Base-by-base conservation (phyloP, 176 grass and related monocot genomes). In the Aegilops tauschii region DNA sequence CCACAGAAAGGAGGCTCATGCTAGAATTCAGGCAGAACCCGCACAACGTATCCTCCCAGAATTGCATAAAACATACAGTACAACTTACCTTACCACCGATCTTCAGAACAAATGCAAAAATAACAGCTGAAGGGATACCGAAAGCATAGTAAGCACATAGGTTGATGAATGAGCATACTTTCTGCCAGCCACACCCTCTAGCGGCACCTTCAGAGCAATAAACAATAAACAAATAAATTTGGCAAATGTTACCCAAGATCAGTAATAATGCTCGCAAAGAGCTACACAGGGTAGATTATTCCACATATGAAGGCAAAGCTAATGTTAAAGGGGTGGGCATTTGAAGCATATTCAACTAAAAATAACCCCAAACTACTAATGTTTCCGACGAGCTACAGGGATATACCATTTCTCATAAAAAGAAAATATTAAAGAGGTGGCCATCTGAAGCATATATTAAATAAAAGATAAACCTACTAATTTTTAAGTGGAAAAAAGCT, bases 161-260 rank as follows among this genome's bases (percentile, higher is more conserved):
- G 80, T 96, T 96, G 87, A 96, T 89, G 76, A 94, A 36, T 12
- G 97, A 98, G 69, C 94, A 98, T 70, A 93, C 69, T 81, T 96
- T 91, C 56, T 96, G 94, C 97, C 90, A 96, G 47, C 92, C 97
- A 83, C 92, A 93, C 40, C 97, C 97, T 98, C 94, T 85, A 44
- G 97, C 97, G 9, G 88, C 90, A 54, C 96, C 96, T 96, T 88
- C 59, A 67, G 62, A 76, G 54, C 61, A 69, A 76, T 52, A 65
- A 58, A 70, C 61, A 69, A 76, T 52, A 65, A 59, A 52, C n/a
- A 78, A n/a, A 82, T 31, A 39, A 80, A 27, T 28, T 44, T 9
- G 61, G 74, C 1, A 78, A 27, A 49, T 42, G 30, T 16, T 21
- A 9, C 21, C 5, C 21, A n/a, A 27, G 21, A 83, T 87, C 31